Conservation (phyloP, 1,284 basidiomycete species). For the Ustilago crameri region DNA sequence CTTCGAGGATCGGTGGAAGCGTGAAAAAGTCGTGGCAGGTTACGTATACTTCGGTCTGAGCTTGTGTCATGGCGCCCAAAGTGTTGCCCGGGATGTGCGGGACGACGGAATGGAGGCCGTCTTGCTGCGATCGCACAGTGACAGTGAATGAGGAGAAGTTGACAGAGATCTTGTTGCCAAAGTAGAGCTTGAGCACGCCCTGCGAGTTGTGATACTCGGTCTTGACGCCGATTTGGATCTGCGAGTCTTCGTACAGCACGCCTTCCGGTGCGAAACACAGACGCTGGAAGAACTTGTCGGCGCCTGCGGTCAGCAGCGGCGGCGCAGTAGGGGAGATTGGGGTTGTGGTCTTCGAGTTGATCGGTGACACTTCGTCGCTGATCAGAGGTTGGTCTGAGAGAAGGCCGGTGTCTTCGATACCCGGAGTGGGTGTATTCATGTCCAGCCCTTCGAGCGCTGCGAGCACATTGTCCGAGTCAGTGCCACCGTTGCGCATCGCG, state of each 20-base stretch:
- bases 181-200: constrained; percentile 90
- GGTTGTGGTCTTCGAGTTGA: constrained; percentile 25
- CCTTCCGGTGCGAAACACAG: constrained; percentile 84
- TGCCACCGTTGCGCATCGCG: constrained; percentile 28
- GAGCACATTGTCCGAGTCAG: constrained; percentile 74
- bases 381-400: constrained; percentile 35
- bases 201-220: constrained; percentile 92
- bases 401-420: constrained; percentile 26
- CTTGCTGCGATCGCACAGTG: constrained; percentile 72
- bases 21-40: constrained; percentile 91
- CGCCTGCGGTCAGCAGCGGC: constrained; percentile 59
- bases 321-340: constrained; percentile 24
- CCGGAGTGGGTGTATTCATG: constrained; percentile 71
- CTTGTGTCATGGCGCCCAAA: constrained; percentile 84
- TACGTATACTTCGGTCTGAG: constrained; percentile 90
- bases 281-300: constrained; percentile 82
- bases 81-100: constrained; percentile 81
- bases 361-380: constrained; percentile 19
- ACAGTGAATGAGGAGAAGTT: constrained; percentile 90
- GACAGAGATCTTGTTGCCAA: constrained; percentile 92
- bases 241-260: constrained; percentile 92
- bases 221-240: constrained; percentile 95
- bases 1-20: constrained; percentile 80
- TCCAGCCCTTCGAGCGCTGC: constrained; percentile 84
- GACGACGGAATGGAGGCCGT: no score